Percentiles rank a stretch among this genome's conserved stretches.
phyloP scores from a whole-genome alignment of 139 green algal genomes.

The Chlorella sorokiniana region DNA sequence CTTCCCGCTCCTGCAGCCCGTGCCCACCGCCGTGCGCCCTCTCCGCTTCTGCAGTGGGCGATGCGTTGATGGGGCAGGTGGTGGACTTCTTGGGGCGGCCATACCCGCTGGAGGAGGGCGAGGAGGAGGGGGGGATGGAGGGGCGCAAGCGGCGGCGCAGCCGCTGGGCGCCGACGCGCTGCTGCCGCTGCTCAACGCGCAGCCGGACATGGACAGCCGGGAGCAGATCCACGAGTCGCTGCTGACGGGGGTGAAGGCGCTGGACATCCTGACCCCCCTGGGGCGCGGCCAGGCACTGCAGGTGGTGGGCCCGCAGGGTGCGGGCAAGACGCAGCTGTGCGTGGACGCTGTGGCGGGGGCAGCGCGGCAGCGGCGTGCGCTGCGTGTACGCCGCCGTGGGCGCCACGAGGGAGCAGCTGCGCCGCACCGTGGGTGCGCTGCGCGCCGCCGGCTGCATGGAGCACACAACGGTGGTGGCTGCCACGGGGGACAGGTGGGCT shows the following conservation, averaged over 20 bases:
- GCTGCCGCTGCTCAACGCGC: conserved; percentile 69
- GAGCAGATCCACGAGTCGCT: conserved; percentile 80
- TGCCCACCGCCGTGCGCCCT: neutral
- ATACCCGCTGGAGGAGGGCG: conserved; percentile 10
- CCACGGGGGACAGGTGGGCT: conserved; percentile 16
- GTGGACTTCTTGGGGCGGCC: conserved; percentile 69
- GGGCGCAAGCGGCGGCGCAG: neutral
- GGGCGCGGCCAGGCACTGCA: conserved; percentile 81
- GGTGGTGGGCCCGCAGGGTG: conserved; percentile 60
- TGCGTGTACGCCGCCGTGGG: conserved; percentile 64
- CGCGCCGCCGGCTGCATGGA: conserved; percentile 48
- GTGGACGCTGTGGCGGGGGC: conserved; percentile 73
- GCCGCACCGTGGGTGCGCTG: conserved; percentile 45
- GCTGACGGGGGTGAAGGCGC: conserved; percentile 75
- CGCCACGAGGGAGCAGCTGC: conserved; percentile 47
- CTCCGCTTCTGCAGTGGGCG: conserved; percentile 27
- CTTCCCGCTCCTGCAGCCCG: neutral
- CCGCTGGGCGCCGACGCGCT: conserved; percentile 40
- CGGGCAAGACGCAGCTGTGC: conserved; percentile 68
- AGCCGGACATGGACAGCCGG: conserved; percentile 72
- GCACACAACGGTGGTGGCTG: conserved; percentile 72
- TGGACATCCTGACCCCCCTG: conserved; percentile 86
- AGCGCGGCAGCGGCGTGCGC: conserved; percentile 46
- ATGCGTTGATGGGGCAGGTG: conserved; percentile 53
- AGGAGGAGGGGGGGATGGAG: conserved; percentile 3